Evolutionary conservation across 192 early-diverging fungal genomes (phyloP).

Genomic region (Backusella tuberculispora): DNA sequence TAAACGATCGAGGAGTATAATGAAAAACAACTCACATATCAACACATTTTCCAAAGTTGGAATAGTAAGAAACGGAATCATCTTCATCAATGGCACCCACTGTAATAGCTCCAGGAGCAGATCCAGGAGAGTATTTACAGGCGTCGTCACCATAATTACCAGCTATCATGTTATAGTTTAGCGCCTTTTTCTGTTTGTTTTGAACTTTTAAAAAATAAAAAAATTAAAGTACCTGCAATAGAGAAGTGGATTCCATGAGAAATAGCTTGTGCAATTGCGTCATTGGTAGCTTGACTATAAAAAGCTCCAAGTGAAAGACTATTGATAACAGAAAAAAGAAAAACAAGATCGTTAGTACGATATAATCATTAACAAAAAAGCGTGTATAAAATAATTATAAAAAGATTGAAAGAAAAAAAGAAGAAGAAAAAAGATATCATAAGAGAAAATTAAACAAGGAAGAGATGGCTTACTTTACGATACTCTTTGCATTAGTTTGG

Average conservation of each 20-base stretch:
- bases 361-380: not conserved
- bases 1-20: not conserved
- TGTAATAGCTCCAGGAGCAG: slow-evolving; percentile 51
- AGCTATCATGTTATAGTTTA: slow-evolving; percentile 32
- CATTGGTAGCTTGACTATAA: slow-evolving; percentile 50
- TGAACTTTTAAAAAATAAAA: not conserved
- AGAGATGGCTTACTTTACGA: slow-evolving; percentile 45
- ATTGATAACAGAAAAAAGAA: not conserved
- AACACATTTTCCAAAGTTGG: slow-evolving; percentile 62
- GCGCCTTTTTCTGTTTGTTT: not conserved
- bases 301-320: slow-evolving; percentile 59
- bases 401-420: not conserved
- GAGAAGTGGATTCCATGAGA: slow-evolving; percentile 53
- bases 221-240: slow-evolving; percentile 42
- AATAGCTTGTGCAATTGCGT: slow-evolving; percentile 54
- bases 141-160: slow-evolving; percentile 65
- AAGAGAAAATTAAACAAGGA: too few relatives aligned
- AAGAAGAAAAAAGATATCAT: not conserved
- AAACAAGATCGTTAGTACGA: not conserved
- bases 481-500: slow-evolving; percentile 31
- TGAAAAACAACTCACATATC: slow-evolving; percentile 42
- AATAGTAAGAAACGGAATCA: slow-evolving; percentile 59
- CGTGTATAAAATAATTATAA: not conserved
- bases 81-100: slow-evolving; percentile 66
- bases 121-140: slow-evolving; percentile 60